Evolutionary conservation across 2,329 filamentous ascomycete genomes (phyloP), one percentile per base, ranked within the genome.

Genomic region (Penicillium sp.): DNA sequence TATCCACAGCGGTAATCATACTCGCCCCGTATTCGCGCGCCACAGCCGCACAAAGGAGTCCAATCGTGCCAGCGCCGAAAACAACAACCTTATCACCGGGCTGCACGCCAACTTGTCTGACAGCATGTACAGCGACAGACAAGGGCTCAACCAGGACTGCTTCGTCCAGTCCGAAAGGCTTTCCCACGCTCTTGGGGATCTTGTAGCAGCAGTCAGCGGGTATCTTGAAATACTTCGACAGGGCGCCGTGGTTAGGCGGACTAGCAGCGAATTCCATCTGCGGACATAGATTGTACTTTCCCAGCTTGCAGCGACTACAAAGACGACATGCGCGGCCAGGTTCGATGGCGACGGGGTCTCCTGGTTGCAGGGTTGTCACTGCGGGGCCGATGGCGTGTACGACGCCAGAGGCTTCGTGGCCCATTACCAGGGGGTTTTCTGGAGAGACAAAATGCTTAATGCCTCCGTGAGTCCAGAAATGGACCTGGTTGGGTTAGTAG

Each of bases 21-120:
- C 76, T 76, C 53, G 81, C 83, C 24, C 81, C 82, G 9, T 81
- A 79, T 58, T 81, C 78, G 25, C 79, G 72, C 3, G 82, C 81
- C 74, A 84, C 83, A 18, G 80, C 81, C 3, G 82, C 81, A 10
- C 80, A 83, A 39, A 86, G 71, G 3, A 86, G 70, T 1, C 83
- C 83, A 27, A 86, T 78, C 1, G 83, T 79, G 13, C 82, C 83
- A 9, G 82, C 81, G 13, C 83, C 83, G n/a, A 84, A 77, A 25
- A 86, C 78, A n/a, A 86, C 38, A 4, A 74, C 54, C 8, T 64
- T 59, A 43, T 75, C 62, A 0, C 75, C 75, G 0, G 74, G 59
- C 20, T 62, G 60, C 2, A 78, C 52, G 1, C 63, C 67, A 1
- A 69, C 67, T 5, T 70, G 65, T 18, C 75, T 64, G 6, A 75